These are phyloP conservation scores for Neofusicoccum umdonicola DNA, from an alignment of 2,329 filamentous ascomycete genomes.

Conservation along the genomic window DNA sequence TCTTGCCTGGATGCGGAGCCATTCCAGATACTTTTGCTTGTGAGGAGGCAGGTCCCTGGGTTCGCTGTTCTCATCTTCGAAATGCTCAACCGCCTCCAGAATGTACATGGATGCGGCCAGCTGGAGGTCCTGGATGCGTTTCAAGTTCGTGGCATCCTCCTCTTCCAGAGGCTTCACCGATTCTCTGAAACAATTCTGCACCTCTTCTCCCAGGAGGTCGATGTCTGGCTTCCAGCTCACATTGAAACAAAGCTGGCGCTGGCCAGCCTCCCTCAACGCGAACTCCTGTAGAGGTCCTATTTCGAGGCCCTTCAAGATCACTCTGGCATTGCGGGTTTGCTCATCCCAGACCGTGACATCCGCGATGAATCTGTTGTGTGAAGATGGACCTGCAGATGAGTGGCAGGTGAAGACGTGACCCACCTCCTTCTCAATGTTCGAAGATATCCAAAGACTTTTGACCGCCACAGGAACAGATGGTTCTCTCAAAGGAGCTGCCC, in stretches of 20 bases:
- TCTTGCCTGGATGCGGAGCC: constrained; percentile 8
- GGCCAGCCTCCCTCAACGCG: not conserved
- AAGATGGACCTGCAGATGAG: not conserved
- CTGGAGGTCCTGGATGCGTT: constrained; percentile 7
- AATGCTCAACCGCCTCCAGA: not conserved
- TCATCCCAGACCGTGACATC: constrained; percentile 9
- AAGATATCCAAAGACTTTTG: constrained; percentile 2
- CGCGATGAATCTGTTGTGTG: not conserved
- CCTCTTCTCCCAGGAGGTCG: constrained; percentile 7
- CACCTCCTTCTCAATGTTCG: not conserved
- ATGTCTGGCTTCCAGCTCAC: constrained; percentile 16
- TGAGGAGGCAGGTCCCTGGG: not conserved
- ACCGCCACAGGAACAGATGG: not conserved
- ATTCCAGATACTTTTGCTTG: constrained; percentile 11
- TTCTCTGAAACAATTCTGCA: constrained; percentile 6
- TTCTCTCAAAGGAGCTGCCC: not conserved
- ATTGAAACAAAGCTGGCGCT: constrained; percentile 14
- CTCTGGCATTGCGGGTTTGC: constrained; percentile 1
- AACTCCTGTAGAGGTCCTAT: constrained; percentile 10
- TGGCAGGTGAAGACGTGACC: not conserved
- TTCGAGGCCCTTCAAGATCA: constrained; percentile 7
- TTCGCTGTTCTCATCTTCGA: not conserved
- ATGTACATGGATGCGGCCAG: constrained; percentile 3
- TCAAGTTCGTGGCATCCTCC: not conserved
- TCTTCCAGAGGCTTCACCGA: not conserved